Evolutionary conservation across 2,329 filamentous ascomycete genomes (phyloP).

Genomic region (Bipolaris zeicola): DNA sequence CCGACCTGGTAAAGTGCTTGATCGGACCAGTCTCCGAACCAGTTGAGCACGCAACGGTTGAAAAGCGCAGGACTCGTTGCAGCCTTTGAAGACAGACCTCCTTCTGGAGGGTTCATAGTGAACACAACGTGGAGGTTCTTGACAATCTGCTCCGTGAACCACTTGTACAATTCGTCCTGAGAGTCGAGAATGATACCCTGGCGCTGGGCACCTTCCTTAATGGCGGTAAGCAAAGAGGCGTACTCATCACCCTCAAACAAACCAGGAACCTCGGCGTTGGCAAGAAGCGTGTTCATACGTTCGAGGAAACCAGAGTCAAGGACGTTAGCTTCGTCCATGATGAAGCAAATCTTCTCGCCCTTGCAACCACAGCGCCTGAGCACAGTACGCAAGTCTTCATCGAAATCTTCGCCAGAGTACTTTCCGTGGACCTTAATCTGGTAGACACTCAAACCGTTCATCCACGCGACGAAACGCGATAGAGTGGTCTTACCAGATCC

Average conservation of each 20-base stretch:
- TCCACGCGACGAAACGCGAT: constrained; percentile 98
- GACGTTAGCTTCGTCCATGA: constrained; percentile 99
- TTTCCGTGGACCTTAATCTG: constrained; percentile 99
- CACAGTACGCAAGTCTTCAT: constrained; percentile 94
- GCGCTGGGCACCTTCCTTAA: constrained; percentile 96
- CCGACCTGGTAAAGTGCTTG: constrained; percentile 98
- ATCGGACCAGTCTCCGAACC: constrained; percentile 99
- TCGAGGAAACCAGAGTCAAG: constrained; percentile 98
- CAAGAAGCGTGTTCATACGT: constrained; percentile 97
- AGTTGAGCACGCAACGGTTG: constrained; percentile 99
- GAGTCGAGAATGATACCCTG: constrained; percentile 95
- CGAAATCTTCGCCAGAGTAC: constrained; percentile 97
- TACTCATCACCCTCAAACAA: constrained; percentile 99
- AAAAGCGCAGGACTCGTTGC: constrained; percentile 97
- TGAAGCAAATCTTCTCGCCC: constrained; percentile 99
- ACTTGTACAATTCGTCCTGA: constrained; percentile 99
- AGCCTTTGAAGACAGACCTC: constrained; percentile 91
- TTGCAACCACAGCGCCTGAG: constrained; percentile 94
- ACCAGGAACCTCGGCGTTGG: constrained; percentile 98
- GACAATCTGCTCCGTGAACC: constrained; percentile 99
- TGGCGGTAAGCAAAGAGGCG: constrained; percentile 97
- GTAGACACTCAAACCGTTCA: constrained; percentile 98
- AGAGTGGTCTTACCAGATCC: constrained; percentile 98
- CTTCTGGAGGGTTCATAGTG: constrained; percentile 99
- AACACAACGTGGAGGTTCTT: constrained; percentile 99